phyloP scores from a whole-genome alignment of 768 basidiomycete genomes.

The Cystofilobasidium ferigula region DNA sequence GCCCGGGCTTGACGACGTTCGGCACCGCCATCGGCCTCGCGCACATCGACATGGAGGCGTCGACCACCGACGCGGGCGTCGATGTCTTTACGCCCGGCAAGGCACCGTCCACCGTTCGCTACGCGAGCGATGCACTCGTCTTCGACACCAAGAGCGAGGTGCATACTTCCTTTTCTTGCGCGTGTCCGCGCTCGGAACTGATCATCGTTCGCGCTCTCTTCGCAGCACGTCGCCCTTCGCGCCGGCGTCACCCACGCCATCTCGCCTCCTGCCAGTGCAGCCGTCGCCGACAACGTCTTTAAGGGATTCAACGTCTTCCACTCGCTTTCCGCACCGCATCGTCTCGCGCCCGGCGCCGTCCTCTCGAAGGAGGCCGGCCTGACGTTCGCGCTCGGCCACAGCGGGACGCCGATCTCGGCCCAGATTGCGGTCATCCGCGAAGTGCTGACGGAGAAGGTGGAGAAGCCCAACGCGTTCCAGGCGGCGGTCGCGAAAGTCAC shows the following conservation, averaged over 20 bases:
- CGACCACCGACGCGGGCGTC: conserved; percentile 53
- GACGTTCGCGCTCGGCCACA: conserved; percentile 14
- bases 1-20: conserved; percentile 54
- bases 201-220: conserved; percentile 12
- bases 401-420: conserved; percentile 8
- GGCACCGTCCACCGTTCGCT: conserved; percentile 41
- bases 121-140: conserved; percentile 61
- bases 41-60: conserved; percentile 42
- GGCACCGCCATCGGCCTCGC: conserved; percentile 30
- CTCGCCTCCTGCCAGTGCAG: conserved; percentile 28
- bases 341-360: conserved; percentile 7
- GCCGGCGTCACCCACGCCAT: conserved; percentile 62
- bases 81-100: conserved; percentile 29
- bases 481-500: neutral
- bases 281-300: conserved; percentile 1
- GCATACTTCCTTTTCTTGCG: conserved; percentile 32
- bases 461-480: neutral
- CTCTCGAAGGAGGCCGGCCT: conserved; percentile 57
- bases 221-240: conserved; percentile 50
- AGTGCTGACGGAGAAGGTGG: conserved; percentile 29
- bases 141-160: conserved; percentile 65
- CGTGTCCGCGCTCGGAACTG: conserved; percentile 16
- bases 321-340: conserved; percentile 38
- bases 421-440: conserved; percentile 44
- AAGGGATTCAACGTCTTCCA: conserved; percentile 44